phyloP scores from a whole-genome alignment of 768 basidiomycete species.

The Hortiboletus campestris region DNA sequence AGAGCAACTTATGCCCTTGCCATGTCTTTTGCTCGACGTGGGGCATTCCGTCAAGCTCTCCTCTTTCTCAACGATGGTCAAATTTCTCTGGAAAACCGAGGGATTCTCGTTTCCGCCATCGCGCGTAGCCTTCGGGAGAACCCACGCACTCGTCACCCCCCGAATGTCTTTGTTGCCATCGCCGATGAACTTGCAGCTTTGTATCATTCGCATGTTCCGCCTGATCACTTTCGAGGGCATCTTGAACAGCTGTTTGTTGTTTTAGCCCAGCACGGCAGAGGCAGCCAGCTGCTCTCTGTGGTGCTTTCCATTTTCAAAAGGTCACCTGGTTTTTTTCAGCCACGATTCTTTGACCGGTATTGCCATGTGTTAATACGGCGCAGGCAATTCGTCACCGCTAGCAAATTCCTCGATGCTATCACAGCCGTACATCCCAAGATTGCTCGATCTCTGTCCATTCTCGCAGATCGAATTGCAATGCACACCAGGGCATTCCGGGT shows the following conservation, averaged over 20 bases:
- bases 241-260: conserved; percentile 44
- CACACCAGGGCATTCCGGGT: conserved; percentile 11
- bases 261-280: conserved; percentile 40
- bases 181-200: conserved; percentile 35
- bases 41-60: conserved; percentile 27
- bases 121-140: conserved; percentile 38
- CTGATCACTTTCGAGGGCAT: conserved; percentile 40
- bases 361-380: conserved; percentile 40
- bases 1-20: conserved; percentile 31
- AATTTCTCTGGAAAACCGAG: conserved; percentile 33
- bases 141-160: conserved; percentile 30
- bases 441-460: conserved; percentile 9
- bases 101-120: conserved; percentile 39
- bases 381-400: conserved; percentile 39
- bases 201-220: conserved; percentile 36
- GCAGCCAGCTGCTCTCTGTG: conserved; percentile 37
- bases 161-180: conserved; percentile 33
- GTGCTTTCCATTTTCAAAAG: conserved; percentile 38
- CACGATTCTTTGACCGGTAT: conserved; percentile 36
- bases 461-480: conserved; percentile 2
- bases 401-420: conserved; percentile 29
- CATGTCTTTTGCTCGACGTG: conserved; percentile 28
- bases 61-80: conserved; percentile 33
- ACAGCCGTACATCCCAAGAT: conserved; percentile 9
- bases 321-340: conserved; percentile 40